These are phyloP conservation scores for Oxyria digyna DNA, from an alignment of 148 eudicot species.

Conservation along the genomic window DNA sequence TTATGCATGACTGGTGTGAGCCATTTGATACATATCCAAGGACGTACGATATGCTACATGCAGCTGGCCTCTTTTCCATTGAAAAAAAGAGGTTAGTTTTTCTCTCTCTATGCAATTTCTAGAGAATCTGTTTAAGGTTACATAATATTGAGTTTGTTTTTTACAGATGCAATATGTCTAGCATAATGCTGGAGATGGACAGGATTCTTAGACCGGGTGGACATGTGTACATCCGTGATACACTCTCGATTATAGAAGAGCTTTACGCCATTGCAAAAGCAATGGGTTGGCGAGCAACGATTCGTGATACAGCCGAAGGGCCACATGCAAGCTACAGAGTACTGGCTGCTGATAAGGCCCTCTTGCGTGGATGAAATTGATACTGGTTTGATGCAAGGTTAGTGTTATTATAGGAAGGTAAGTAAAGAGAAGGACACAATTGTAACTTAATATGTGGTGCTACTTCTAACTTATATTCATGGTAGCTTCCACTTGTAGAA, in stretches of 20 bases:
- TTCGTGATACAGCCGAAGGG: slow-evolving; percentile 90
- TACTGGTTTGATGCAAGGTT: too few relatives aligned
- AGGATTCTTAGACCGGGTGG: slow-evolving; percentile 94
- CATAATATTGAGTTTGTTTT: neutral
- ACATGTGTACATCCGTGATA: slow-evolving; percentile 75
- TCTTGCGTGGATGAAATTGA: slow-evolving; percentile 17
- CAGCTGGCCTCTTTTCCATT: slow-evolving; percentile 78
- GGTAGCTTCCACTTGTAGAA: neutral
- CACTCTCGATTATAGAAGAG: slow-evolving; percentile 56
- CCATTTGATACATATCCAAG: slow-evolving; percentile 99
- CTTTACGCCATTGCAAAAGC: slow-evolving; percentile 73
- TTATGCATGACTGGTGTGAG: slow-evolving; percentile 99
- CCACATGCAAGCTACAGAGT: slow-evolving; percentile 83
- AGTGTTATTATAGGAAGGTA: neutral
- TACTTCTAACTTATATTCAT: neutral
- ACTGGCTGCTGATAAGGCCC: slow-evolving; percentile 52
- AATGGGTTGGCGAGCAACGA: slow-evolving; percentile 68
- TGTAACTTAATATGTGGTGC: neutral
- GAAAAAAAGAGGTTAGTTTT: slow-evolving; percentile 57
- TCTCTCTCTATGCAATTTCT: too few relatives aligned
- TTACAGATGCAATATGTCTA: slow-evolving; percentile 75
- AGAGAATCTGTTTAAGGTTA: neutral
- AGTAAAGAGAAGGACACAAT: neutral
- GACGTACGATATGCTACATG: slow-evolving; percentile 90
- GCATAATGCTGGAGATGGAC: slow-evolving; percentile 96